Percentiles rank a stretch among this genome's conserved stretches.
These are phyloP conservation scores for Malus asiatica DNA, from an alignment of 306 rosid species.

Conservation along the genomic window DNA sequence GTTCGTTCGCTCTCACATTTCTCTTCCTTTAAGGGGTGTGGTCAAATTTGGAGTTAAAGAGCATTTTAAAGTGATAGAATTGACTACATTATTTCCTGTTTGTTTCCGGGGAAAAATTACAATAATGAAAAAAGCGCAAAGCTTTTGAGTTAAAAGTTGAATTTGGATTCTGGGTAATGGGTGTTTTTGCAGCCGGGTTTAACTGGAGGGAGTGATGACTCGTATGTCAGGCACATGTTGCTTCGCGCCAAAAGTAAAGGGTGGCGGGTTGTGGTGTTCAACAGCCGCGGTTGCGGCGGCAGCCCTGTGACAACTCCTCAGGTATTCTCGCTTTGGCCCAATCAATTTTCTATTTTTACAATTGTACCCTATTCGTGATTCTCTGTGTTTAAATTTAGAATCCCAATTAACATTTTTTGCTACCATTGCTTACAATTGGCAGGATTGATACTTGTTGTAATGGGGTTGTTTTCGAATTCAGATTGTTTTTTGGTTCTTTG, in stretches of 20 bases:
- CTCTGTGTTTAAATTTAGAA: background rate
- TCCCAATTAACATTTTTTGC: background rate
- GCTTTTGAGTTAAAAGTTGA: background rate
- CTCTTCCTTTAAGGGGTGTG: background rate
- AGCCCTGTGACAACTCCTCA: slow-evolving; percentile 91
- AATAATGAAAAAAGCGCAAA: no score
- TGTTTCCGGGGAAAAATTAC: background rate
- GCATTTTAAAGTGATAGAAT: no score
- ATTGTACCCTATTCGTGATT: background rate
- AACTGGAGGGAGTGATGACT: slow-evolving; percentile 78
- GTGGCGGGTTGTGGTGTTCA: slow-evolving; percentile 85
- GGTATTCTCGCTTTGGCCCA: slow-evolving; percentile 26
- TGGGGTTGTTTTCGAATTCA: background rate
- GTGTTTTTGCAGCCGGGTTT: slow-evolving; percentile 73
- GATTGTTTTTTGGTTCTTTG: background rate
- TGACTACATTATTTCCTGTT: background rate
- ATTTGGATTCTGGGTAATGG: background rate
- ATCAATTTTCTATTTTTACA: background rate
- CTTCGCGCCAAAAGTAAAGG: slow-evolving; percentile 62
- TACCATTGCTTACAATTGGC: background rate
- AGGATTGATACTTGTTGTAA: background rate
- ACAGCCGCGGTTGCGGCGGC: slow-evolving; percentile 82
- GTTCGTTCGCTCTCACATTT: slow-evolving; percentile 24
- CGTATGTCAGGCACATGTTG: slow-evolving; percentile 82
- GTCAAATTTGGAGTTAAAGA: no score